Conservation (phyloP, 1,284 basidiomycete genomes). For the Heimioporus punctisporus region DNA sequence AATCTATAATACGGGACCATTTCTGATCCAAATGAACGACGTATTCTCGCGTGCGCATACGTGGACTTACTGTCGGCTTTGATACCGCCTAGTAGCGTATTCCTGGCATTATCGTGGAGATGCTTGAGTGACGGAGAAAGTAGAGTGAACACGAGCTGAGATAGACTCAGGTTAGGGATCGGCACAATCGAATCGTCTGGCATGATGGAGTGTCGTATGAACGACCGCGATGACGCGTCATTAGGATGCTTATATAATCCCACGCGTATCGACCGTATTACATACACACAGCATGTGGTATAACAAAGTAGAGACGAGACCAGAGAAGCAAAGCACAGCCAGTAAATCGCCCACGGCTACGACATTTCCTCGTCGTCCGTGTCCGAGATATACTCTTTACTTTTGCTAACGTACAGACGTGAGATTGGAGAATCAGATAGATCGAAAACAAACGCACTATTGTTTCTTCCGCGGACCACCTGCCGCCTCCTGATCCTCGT, state of each 20-base stretch:
- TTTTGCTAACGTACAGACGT: conserved; percentile 53
- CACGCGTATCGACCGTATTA: too few species aligned
- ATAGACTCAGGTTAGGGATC: conserved; percentile 82
- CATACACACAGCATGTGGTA: too few species aligned
- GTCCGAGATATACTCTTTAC: conserved; percentile 77
- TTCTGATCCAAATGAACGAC: conserved; percentile 41
- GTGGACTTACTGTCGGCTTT: conserved; percentile 77
- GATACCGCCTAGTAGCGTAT: conserved; percentile 75
- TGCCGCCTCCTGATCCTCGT: conserved; percentile 67
- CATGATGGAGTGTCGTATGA: conserved; percentile 50
- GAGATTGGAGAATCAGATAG: neutral
- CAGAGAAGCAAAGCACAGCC: too few species aligned
- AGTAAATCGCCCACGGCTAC: conserved; percentile 32
- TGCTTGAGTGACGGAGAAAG: conserved; percentile 60
- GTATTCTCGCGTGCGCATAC: neutral
- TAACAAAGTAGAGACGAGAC: too few species aligned
- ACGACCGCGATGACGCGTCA: too few species aligned
- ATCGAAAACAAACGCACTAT: conserved; percentile 51
- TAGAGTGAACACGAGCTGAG: conserved; percentile 80
- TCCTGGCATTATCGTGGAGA: conserved; percentile 69
- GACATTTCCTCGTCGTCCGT: conserved; percentile 76
- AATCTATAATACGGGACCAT: conserved; percentile 84
- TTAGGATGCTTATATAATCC: too few species aligned
- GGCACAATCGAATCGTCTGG: conserved; percentile 85
- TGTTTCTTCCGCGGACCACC: conserved; percentile 68